Base-by-base conservation (phyloP, 169 alveolate species). In the Plasmodium malariae region DNA sequence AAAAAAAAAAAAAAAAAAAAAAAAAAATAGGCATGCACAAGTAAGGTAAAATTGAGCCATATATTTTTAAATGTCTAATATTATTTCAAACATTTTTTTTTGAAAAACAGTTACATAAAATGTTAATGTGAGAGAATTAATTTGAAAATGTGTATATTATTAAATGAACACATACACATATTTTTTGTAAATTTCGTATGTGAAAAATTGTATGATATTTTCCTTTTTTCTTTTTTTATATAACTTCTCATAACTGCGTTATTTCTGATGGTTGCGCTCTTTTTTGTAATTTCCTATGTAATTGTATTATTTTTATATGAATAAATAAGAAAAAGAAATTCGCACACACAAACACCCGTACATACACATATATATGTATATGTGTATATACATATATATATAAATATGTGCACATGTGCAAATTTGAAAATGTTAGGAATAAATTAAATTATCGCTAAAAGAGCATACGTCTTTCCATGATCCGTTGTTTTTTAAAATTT, bases 401-500 rank as follows among this genome's bases (percentile, higher is more conserved):
- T 51, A 40, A 6, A 40, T 40, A 40, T 40, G 9, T 40, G 9
- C 9, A 40, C 9, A 40, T 40, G 9, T 40, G 9, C 9, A 40
- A 40, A 40, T 40, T 40, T 40, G 51, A 57, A 3, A 6, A 21
- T 45, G 26, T 28, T 71, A 40, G 11, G 48, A 32, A 74, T 43
- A 37, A 57, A 37, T 37, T 3, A 57, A 17, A 63, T 62, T 40
- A 17, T 86, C 67, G 17, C 28, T 63, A 17, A 57, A 30, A 21
- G 24, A 32, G 40, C 92, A 86, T 62, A 86, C 92, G 63, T 86
- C 92, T 55, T 62, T 57, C 92, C 92, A 86, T 34, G 92, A 45
- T 21, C 92, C 92, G 34, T 86, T 86, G 36, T 68, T 70, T 57
- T 86, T 86, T 26, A 86, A 86, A 28, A 86, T 86, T 86, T 57